Evolutionary conservation across 129 eudicot genomes (phyloP).

Genomic region (Pulicaria dysenterica): DNA sequence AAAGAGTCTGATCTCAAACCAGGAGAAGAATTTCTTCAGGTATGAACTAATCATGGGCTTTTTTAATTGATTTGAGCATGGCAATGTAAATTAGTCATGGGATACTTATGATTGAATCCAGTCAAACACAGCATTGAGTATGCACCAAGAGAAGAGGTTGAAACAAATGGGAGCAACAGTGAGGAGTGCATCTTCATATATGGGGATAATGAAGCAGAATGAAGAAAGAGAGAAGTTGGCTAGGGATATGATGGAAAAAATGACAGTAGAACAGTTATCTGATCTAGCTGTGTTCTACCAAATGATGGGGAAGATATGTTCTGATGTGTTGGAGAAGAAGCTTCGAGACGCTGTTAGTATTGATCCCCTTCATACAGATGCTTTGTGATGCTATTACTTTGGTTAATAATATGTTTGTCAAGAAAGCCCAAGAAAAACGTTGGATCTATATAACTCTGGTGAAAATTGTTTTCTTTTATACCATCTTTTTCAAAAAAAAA

Average conservation of each 20-base stretch:
- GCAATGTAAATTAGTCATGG: not conserved
- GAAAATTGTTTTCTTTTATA: not conserved
- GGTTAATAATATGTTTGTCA: slow-evolving; percentile 17
- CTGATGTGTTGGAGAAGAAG: slow-evolving; percentile 72
- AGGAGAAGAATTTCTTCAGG: slow-evolving; percentile 91
- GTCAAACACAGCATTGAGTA: slow-evolving; percentile 80
- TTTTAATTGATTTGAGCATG: too few species aligned
- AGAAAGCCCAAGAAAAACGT: not conserved
- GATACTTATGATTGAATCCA: slow-evolving; percentile 21
- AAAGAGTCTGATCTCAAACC: slow-evolving; percentile 68
- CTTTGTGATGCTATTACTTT: slow-evolving; percentile 21
- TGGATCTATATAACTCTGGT: slow-evolving; percentile 14
- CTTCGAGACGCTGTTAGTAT: slow-evolving; percentile 50
- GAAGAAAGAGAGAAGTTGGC: slow-evolving; percentile 72
- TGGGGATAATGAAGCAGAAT: slow-evolving; percentile 55
- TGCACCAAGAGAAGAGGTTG: slow-evolving; percentile 79
- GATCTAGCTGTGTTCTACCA: slow-evolving; percentile 76
- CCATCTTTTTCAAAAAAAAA: too few species aligned
- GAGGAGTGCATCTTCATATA: slow-evolving; percentile 68
- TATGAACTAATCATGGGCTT: slow-evolving; percentile 24
- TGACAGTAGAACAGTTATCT: slow-evolving; percentile 77
- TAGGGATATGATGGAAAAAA: slow-evolving; percentile 69
- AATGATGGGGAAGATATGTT: slow-evolving; percentile 82
- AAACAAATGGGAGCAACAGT: slow-evolving; percentile 97
- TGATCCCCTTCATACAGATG: slow-evolving; percentile 37